Evolutionary conservation across 2,329 filamentous ascomycete genomes (phyloP).

Genomic region (Trichoderma sp.): DNA sequence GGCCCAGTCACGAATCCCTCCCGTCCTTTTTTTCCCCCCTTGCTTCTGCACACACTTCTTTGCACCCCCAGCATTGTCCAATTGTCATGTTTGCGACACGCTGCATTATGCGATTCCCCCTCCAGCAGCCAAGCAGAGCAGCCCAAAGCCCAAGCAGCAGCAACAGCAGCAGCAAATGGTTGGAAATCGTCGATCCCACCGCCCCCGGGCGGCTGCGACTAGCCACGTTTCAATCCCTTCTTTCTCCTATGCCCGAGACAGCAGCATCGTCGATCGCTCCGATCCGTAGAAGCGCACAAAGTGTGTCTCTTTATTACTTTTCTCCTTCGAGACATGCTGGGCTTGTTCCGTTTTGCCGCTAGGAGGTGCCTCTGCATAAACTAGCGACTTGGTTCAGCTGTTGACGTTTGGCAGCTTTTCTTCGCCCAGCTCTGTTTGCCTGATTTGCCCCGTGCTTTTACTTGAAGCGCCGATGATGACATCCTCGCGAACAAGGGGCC

Average conservation of each 20-base stretch:
- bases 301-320: neutral
- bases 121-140: neutral
- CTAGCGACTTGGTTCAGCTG: neutral
- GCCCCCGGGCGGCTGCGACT: neutral
- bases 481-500: neutral
- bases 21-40: too few relatives aligned
- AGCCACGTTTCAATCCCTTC: constrained; percentile 4
- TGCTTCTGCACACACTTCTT: too few relatives aligned
- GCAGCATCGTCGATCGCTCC: constrained; percentile 9
- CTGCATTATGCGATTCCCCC: neutral
- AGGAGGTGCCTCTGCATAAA: neutral
- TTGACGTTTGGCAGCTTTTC: neutral
- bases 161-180: neutral
- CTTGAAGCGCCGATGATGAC: neutral
- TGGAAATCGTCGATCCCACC: constrained; percentile 8
- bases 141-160: too few relatives aligned
- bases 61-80: constrained; percentile 9
- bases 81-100: constrained; percentile 25
- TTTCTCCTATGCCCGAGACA: constrained; percentile 13
- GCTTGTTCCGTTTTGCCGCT: neutral
- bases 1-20: neutral
- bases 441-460: neutral
- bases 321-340: constrained; percentile 3
- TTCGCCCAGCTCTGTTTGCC: neutral
- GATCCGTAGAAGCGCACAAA: too few relatives aligned